phyloP scores from a whole-genome alignment of 2,329 filamentous ascomycete genomes.

The Cordyceps farinosa region DNA sequence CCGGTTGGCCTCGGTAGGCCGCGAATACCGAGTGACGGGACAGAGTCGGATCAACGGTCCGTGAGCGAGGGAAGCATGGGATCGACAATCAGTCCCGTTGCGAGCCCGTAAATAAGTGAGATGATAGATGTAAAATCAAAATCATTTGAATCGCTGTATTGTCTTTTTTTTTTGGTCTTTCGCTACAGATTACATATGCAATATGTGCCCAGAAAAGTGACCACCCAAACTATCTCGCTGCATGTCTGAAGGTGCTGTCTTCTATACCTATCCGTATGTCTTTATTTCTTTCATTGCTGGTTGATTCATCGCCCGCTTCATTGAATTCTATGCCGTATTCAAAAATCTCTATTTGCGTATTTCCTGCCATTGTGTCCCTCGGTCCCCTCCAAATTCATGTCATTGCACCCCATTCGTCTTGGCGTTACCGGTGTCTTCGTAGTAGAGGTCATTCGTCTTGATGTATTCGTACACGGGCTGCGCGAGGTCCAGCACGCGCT shows the following conservation, averaged over 20 bases:
- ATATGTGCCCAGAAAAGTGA: conserved; percentile 1
- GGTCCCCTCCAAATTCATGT: background rate
- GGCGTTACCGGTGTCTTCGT: conserved; percentile 22
- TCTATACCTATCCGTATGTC: conserved; percentile 3
- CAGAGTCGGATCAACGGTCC: conserved; percentile 36
- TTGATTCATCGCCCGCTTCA: background rate
- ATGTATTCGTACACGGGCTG: conserved; percentile 70
- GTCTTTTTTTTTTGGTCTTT: background rate
- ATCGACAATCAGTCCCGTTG: conserved; percentile 32
- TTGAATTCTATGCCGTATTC: background rate
- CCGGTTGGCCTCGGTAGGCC: conserved; percentile 30
- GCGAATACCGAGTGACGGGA: conserved; percentile 32
- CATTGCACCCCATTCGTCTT: conserved; percentile 15
- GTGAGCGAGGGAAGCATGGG: conserved; percentile 38
- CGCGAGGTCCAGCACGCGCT: conserved; percentile 72
- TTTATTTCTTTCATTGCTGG: background rate
- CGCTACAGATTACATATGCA: conserved; percentile 8
- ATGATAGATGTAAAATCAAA: background rate
- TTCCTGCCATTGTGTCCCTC: background rate
- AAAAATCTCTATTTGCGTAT: background rate
- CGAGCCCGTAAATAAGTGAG: conserved; percentile 14
- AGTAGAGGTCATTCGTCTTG: conserved; percentile 59
- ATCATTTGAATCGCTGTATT: conserved; percentile 6
- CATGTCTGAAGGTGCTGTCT: background rate
- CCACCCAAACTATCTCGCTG: background rate